Evolutionary conservation across 495 filamentous ascomycete species (phyloP), one percentile per base, ranked within the genome.

Genomic region (Neurospora sp.): DNA sequence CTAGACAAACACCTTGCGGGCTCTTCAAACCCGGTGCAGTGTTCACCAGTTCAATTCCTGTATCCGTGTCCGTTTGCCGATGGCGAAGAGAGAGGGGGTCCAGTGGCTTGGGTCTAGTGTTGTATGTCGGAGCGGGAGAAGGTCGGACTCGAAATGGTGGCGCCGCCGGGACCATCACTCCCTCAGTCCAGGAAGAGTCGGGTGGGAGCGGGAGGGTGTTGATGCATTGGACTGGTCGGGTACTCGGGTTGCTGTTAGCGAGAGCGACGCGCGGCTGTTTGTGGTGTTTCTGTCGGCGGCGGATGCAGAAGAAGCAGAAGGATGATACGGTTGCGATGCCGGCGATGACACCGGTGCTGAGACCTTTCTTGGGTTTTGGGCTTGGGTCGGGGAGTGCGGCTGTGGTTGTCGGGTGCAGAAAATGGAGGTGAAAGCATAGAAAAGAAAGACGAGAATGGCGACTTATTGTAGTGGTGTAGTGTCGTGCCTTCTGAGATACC

Each of bases 1-100:
- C 70, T 87, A 85, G 69, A 97, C 90, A 79, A 98, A 94, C 66
- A 97, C 90, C 81, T 91, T 95, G 54, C 89, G 87, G 18, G 93
- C 93, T 2, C 38, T 39, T 39, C 9, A 39, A 11, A 10, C 9
- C 1, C 38, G 4, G 1, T 3, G 1, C 9, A 41, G 40, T 16
- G 14, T 5, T 41, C 0, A 39, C 5, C 39, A 39, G 39, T 9
- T 39, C 39, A 39, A 0, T 12, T 39, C 11, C 40, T 16, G 5
- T 41, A 6, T 6, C 14, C 40, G 12, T 41, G 1, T 41, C 14
- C 40, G 40, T 41, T 41, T 41, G 40, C 40, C 12, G 14, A 41
- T 41, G 14, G 16, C 14, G 14, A 16, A 0, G 41, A 42, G 41
- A 2, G 5, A 42, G 16, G 41, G 41, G 1, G 6, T 6, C 4